phyloP scores from a whole-genome alignment of 192 early-diverging fungal genomes.

The Radiomyces spectabilis region DNA sequence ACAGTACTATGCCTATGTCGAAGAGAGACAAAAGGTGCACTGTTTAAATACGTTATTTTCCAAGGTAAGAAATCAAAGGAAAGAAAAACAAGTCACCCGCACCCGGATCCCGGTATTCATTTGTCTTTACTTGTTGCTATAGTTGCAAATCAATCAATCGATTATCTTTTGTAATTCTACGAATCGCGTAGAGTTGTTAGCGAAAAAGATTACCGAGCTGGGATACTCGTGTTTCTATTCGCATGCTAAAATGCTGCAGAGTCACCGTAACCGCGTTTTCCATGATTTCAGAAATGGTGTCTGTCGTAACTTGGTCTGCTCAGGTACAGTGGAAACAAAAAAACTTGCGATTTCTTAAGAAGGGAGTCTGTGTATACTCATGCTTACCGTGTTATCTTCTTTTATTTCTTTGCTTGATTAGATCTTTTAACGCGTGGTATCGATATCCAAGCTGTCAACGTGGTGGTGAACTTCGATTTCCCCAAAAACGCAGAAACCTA shows the following conservation, averaged over 20 bases:
- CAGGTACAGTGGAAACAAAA: slow-evolving; percentile 47
- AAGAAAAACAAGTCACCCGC: too few relatives aligned
- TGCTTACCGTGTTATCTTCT: too few relatives aligned
- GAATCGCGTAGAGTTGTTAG: slow-evolving; percentile 95
- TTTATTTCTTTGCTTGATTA: slow-evolving; percentile 21
- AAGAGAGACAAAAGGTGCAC: slow-evolving; percentile 98
- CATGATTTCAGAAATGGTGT: slow-evolving; percentile 99
- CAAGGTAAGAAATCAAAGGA: too few relatives aligned
- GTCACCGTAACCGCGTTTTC: slow-evolving; percentile 98
- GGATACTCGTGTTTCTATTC: slow-evolving; percentile 99
- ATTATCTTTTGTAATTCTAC: slow-evolving; percentile 99
- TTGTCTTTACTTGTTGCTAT: too few relatives aligned
- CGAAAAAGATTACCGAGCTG: slow-evolving; percentile 99
- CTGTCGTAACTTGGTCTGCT: slow-evolving; percentile 96
- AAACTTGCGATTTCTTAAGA: too few relatives aligned
- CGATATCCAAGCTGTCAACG: slow-evolving; percentile 99
- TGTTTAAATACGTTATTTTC: slow-evolving; percentile 91
- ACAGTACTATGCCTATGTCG: slow-evolving; percentile 99
- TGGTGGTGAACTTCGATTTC: slow-evolving; percentile 99
- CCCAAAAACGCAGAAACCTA: slow-evolving; percentile 99
- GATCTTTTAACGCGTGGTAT: slow-evolving; percentile 97
- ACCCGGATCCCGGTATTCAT: too few relatives aligned
- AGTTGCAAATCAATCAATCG: slow-evolving; percentile 99
- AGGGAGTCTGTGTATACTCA: too few relatives aligned
- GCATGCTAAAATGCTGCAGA: slow-evolving; percentile 97